Evolutionary conservation across 306 rosid genomes (phyloP), one percentile per base, ranked within the genome.

Genomic region (Quercus berberidifolia): DNA sequence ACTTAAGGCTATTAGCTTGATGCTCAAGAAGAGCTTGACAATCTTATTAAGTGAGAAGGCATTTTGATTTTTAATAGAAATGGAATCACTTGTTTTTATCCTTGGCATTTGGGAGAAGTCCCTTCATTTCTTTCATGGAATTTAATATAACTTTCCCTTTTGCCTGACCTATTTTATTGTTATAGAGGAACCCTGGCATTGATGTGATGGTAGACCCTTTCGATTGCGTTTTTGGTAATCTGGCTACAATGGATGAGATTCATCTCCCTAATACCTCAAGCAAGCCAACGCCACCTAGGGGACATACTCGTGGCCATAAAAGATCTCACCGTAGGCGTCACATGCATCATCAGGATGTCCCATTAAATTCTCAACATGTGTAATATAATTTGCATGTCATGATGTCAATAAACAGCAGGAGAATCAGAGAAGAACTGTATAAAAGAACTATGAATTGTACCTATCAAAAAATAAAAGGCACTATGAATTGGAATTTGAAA

Each of bases 311-410:
- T 70, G 58, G 75, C 75, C 90, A 81, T 35, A 91, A 75, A 87
- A 86, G 94, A 90, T 80, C 85, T 79, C 92, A 83, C 75, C 93
- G 92, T 3, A 89, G 86, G 84, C 97, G 83, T 80, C 85, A 89
- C 71, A 81, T 84, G 81, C 93, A 77, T 55, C 86, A 82, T 43
- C 87, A 75, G 46, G 88, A 87, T 5, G 86, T 17, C 17, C 76
- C 33, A 64, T 55, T 83, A 54, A 69, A 80, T 72, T 46, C 84
- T 13, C 80, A 82, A 10, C 69, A 65, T 62, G 63, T 55, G 17
- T 79, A 72, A 79, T 54, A 54, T 62, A 55, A 63, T 58, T 86
- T 83, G 80, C 73, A 43, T 74, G n/a, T 64, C 82, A 76, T 79
- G 73, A 43, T 74, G 23, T 64, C 83, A 76, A 54, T 14, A 31